phyloP scores from a whole-genome alignment of 257 asterid genomes.

The Voacanga thouarsii region DNA sequence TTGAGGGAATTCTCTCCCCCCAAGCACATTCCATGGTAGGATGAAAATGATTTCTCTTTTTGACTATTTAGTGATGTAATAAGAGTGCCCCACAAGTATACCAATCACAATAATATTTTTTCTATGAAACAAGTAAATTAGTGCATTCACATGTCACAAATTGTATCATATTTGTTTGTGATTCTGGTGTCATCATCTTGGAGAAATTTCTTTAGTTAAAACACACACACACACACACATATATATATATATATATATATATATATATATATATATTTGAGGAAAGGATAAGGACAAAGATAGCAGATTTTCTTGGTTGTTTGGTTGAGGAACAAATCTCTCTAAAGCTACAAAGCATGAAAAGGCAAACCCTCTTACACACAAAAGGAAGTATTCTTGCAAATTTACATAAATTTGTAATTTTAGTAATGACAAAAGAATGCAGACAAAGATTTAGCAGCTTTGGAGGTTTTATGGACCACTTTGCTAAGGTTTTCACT shows the following conservation, averaged over 20 bases:
- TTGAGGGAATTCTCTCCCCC: not conserved
- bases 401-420: not conserved
- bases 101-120: too few species aligned
- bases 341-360: not conserved
- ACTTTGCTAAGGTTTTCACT: too few species aligned
- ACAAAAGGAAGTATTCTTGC: not conserved
- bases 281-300: not conserved
- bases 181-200: not conserved
- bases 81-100: too few species aligned
- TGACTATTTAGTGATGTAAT: too few species aligned
- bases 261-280: not conserved
- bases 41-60: not conserved
- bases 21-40: not conserved
- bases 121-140: not conserved
- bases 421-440: not conserved
- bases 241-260: too few species aligned
- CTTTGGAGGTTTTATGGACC: slow-evolving; percentile 9
- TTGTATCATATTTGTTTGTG: not conserved
- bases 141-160: slow-evolving; percentile 1
- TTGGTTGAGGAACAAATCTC: not conserved
- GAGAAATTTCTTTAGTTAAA: not conserved
- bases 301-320: not conserved
- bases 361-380: not conserved
- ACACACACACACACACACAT: too few species aligned
- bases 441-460: slow-evolving; percentile 13